Percentiles rank a stretch among this genome's conserved stretches.
Conservation (phyloP, 2,329 filamentous ascomycete species). For the Lizonia empirigonia region DNA sequence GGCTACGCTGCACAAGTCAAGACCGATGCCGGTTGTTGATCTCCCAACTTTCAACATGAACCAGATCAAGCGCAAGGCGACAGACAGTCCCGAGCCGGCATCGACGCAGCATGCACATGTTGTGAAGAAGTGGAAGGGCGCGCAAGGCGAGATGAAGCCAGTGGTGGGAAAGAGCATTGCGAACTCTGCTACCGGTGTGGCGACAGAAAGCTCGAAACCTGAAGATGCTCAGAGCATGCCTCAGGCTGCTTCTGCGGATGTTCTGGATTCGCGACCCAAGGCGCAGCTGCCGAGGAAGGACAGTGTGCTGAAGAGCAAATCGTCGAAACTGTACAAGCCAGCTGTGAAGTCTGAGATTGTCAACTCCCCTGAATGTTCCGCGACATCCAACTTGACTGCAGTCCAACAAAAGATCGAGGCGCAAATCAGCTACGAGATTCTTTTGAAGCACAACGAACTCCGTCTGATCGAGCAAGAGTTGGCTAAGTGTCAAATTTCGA, state of each 20-base stretch:
- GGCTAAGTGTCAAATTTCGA: conserved; percentile 89
- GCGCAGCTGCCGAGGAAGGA: conserved; percentile 40
- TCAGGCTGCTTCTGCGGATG: conserved; percentile 27
- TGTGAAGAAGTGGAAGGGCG: conserved; percentile 49
- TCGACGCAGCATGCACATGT: conserved; percentile 41
- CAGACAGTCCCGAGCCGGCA: conserved; percentile 54
- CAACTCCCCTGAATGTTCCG: conserved; percentile 32
- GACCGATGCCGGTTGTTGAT: conserved; percentile 53
- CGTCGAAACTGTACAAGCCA: conserved; percentile 29
- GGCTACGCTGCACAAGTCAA: conserved; percentile 50
- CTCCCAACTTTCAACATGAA: conserved; percentile 51
- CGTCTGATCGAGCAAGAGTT: conserved; percentile 95
- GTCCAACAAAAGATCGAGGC: conserved; percentile 78
- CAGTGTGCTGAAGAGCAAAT: conserved; percentile 38
- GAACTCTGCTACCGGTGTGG: conserved; percentile 20
- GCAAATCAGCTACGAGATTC: conserved; percentile 87
- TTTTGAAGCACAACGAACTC: conserved; percentile 92
- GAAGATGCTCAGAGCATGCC: conserved; percentile 22
- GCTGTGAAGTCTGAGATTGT: conserved; percentile 30
- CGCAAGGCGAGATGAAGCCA: conserved; percentile 42
- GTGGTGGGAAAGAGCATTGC: conserved; percentile 19
- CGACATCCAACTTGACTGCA: conserved; percentile 49
- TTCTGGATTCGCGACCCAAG: conserved; percentile 34
- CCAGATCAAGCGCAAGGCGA: conserved; percentile 65
- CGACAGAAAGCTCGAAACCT: conserved; percentile 23